These are phyloP conservation scores for Platanthera guangdongensis DNA, from an alignment of 106 monocot species.

Conservation along the genomic window DNA sequence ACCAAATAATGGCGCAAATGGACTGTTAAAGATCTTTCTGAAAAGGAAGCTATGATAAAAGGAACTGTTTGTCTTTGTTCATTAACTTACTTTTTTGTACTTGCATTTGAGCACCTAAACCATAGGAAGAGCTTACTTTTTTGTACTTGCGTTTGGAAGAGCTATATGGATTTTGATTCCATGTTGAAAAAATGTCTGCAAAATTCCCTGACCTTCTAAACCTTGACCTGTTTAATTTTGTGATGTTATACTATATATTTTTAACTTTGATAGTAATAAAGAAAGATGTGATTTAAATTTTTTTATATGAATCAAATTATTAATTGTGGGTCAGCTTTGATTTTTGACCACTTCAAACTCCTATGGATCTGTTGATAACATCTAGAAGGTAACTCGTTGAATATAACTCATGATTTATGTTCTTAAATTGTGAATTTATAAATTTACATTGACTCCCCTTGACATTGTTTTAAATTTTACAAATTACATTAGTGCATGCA, in stretches of 20 bases:
- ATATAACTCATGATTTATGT: no score
- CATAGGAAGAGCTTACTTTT: background rate
- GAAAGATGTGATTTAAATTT: background rate
- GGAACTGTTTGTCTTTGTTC: background rate
- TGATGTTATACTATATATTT: background rate
- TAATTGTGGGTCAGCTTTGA: background rate
- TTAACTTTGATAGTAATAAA: background rate
- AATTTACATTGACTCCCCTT: no score
- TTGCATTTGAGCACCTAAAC: background rate
- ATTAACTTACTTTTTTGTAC: background rate
- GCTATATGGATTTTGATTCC: background rate
- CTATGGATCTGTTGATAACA: background rate
- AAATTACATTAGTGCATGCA: no score
- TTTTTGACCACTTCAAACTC: background rate
- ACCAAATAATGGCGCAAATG: background rate
- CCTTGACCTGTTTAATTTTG: constrained; percentile 1
- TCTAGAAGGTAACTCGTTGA: no score
- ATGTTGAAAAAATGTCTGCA: background rate
- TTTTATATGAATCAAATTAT: background rate
- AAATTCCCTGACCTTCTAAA: background rate
- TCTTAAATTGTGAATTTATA: no score
- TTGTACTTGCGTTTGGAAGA: background rate
- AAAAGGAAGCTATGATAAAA: background rate
- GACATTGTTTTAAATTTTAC: no score
- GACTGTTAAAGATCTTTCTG: background rate